Evolutionary conservation across 306 rosid genomes (phyloP), one percentile per base, ranked within the genome.

Genomic region (Aeschynomene evenia): DNA sequence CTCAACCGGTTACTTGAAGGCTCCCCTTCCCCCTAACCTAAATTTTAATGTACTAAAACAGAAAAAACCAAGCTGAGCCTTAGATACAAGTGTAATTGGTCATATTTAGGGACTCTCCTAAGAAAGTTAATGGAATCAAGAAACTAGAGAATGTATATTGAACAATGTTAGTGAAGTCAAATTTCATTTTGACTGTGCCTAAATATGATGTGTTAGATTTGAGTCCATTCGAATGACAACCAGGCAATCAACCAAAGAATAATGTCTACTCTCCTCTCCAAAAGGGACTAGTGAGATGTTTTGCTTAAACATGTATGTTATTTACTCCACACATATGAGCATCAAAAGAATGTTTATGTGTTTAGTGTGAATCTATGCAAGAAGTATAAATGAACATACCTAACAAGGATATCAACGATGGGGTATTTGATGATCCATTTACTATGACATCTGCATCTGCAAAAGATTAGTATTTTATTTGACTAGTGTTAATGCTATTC

Each of bases 401-500:
- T 85, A 95, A 80, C 85, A 95, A 84, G 60, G 99, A 84, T 74
- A 89, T 78, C 75, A 91, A 79, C 18, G 99, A 95, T 43, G 96
- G 95, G 6, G 85, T 13, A 42, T 73, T 78, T 6, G 87, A 81
- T 66, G 92, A 77, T 42, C 81, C 91, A 63, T 88, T 79, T 70
- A 86, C 72, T 77, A 61, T 81, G 73, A 84, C 71, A 76, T 87
- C 95, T 34, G 89, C 66, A 78, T 85, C 96, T 85, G 83, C 77
- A 85, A 71, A 77, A 62, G 56, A 71, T 28, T 36, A 18, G 66
- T 75, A 55, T 28, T 39, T 52, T 24, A 63, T 36, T 2, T 52
- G 59, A 36, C 24, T 18, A 57, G 60, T 19, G 61, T 50, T 13
- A 7, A 20, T 14, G 9, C 51, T 3, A 40, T 14, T 36, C 52